phyloP scores from a whole-genome alignment of 2,329 filamentous ascomycete genomes.

The Pseudogymnoascus sp. region DNA sequence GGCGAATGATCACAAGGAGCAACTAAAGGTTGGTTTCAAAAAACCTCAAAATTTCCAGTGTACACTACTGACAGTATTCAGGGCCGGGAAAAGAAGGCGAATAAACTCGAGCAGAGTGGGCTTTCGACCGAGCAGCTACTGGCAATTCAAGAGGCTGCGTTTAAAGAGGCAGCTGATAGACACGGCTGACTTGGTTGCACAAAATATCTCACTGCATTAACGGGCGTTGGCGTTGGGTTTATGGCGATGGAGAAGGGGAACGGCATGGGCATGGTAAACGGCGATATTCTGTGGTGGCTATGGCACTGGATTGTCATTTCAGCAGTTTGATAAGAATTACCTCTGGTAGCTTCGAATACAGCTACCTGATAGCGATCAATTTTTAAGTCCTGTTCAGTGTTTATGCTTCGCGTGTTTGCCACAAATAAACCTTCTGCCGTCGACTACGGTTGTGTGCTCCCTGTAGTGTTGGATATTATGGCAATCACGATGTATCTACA shows the following conservation, averaged over 20 bases:
- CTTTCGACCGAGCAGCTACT: constrained; percentile 85
- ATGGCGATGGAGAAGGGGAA: not conserved
- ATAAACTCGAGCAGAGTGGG: constrained; percentile 92
- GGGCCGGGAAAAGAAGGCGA: constrained; percentile 93
- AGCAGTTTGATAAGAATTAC: constrained; percentile 1
- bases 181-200: constrained; percentile 22
- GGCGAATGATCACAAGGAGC: constrained; percentile 84
- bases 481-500: not conserved
- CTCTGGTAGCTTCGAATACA: not conserved
- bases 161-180: constrained; percentile 55
- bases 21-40: constrained; percentile 62
- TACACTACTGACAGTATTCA: constrained; percentile 30
- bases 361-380: not conserved
- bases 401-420: not conserved
- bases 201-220: constrained; percentile 1
- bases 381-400: not conserved
- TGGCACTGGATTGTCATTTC: constrained; percentile 1
- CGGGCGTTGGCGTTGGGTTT: constrained; percentile 9
- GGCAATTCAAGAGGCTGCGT: constrained; percentile 82
- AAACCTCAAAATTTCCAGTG: not conserved
- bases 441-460: no score
- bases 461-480: not conserved
- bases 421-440: no score
- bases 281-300: not conserved
- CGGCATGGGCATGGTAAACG: not conserved